Percentiles rank a stretch among this genome's conserved stretches.
phyloP scores from a whole-genome alignment of 2,329 filamentous ascomycete species.

The Colletotrichum graminicola region DNA sequence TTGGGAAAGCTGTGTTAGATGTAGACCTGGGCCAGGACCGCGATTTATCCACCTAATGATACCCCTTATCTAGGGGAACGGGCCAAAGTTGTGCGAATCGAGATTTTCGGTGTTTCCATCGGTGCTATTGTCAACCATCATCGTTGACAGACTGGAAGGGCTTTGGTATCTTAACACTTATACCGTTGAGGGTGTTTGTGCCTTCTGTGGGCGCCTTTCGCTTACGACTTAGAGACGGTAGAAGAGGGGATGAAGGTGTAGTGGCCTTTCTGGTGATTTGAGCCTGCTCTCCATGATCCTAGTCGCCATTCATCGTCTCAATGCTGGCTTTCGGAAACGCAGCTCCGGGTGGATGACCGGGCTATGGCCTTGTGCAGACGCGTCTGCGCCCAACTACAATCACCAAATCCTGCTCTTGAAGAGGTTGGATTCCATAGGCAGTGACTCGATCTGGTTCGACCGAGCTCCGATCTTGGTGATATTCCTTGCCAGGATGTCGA shows the following conservation, averaged over 20 bases:
- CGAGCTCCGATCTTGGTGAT: constrained; percentile 55
- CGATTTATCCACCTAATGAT: constrained; percentile 26
- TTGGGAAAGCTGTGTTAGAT: constrained; percentile 60
- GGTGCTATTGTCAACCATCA: neutral
- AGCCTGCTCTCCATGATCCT: neutral
- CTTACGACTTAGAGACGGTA: constrained; percentile 1
- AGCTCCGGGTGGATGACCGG: neutral
- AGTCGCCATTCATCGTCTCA: neutral
- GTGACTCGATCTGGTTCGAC: constrained; percentile 54
- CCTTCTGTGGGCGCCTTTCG: neutral
- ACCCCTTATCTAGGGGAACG: constrained; percentile 3
- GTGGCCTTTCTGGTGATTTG: neutral
- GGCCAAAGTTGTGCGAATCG: neutral
- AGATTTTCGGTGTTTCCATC: neutral
- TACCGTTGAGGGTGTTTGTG: neutral
- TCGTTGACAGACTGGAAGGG: neutral
- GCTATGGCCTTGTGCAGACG: neutral
- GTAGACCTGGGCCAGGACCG: constrained; percentile 52
- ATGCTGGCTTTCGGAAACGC: neutral
- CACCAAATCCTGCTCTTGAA: constrained; percentile 49
- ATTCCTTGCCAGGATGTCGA: constrained; percentile 56
- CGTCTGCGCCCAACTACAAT: constrained; percentile 47
- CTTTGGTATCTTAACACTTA: constrained; percentile 7
- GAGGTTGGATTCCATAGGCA: constrained; percentile 58
- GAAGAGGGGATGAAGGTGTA: neutral